Conservation (phyloP, 371 early-diverging fungal species). For the Basidiobolus meristosporus region DNA sequence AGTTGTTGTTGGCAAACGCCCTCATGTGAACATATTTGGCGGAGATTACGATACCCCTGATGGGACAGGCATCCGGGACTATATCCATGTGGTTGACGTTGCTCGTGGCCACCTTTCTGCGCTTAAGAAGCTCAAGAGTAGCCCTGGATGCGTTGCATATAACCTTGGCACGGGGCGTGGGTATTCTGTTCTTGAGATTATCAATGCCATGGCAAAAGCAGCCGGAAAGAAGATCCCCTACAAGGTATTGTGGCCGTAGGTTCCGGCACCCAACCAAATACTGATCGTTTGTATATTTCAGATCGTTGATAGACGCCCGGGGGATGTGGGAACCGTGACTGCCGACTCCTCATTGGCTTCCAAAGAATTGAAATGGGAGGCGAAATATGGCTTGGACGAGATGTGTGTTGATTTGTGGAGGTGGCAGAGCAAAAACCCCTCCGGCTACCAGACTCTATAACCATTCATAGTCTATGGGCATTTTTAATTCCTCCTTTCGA, state of each 20-base stretch:
- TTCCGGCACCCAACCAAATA: too few relatives aligned
- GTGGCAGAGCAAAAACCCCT: slow-evolving; percentile 42
- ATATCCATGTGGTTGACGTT: slow-evolving; percentile 78
- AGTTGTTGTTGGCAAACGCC: slow-evolving; percentile 52
- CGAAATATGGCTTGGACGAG: slow-evolving; percentile 43
- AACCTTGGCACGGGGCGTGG: slow-evolving; percentile 82
- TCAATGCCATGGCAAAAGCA: slow-evolving; percentile 50
- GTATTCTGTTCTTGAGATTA: slow-evolving; percentile 74
- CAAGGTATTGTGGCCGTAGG: slow-evolving; percentile 2
- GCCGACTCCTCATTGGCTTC: slow-evolving; percentile 57
- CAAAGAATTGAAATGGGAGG: slow-evolving; percentile 53
- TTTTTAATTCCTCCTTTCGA: too few relatives aligned
- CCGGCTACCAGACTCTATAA: too few relatives aligned
- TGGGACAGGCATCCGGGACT: slow-evolving; percentile 86
- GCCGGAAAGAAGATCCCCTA: slow-evolving; percentile 45
- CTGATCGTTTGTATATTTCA: not conserved
- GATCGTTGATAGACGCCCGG: slow-evolving; percentile 46
- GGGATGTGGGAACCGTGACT: slow-evolving; percentile 65
- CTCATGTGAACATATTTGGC: slow-evolving; percentile 60
- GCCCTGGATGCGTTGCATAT: slow-evolving; percentile 38
- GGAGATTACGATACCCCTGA: slow-evolving; percentile 69
- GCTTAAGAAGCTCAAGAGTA: slow-evolving; percentile 29
- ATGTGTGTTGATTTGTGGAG: slow-evolving; percentile 86
- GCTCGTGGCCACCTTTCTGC: slow-evolving; percentile 75
- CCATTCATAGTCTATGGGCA: too few relatives aligned